These are phyloP conservation scores for Haplographium delicatum DNA, from an alignment of 495 filamentous ascomycete species.

Conservation along the genomic window DNA sequence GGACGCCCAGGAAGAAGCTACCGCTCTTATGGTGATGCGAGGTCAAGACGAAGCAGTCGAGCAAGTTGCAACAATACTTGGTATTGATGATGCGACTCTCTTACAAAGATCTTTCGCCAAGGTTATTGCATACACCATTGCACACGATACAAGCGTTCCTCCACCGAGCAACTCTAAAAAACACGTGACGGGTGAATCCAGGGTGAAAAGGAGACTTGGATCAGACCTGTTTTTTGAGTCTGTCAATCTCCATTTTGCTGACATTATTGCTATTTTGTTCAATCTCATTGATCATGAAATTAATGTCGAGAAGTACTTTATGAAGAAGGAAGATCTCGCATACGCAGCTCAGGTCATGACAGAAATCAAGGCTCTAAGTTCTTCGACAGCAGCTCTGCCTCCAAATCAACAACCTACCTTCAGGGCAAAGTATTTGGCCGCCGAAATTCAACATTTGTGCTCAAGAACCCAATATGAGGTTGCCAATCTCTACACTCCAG, in stretches of 20 bases:
- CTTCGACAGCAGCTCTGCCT: slow-evolving; percentile 55
- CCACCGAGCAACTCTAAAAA: slow-evolving; percentile 43
- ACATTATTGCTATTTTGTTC: slow-evolving; percentile 71
- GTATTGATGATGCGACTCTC: slow-evolving; percentile 48
- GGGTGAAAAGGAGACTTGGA: slow-evolving; percentile 64
- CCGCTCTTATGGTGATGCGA: slow-evolving; percentile 81
- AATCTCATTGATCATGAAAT: slow-evolving; percentile 63
- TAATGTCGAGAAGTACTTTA: slow-evolving; percentile 63
- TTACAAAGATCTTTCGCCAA: slow-evolving; percentile 69
- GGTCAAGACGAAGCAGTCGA: slow-evolving; percentile 57
- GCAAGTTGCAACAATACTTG: slow-evolving; percentile 53
- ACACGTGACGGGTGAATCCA: slow-evolving; percentile 58
- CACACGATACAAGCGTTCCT: slow-evolving; percentile 64
- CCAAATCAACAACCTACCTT: slow-evolving; percentile 83
- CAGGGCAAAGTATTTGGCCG: slow-evolving; percentile 64
- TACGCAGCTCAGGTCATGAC: slow-evolving; percentile 58
- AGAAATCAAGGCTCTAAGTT: slow-evolving; percentile 58
- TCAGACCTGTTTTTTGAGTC: slow-evolving; percentile 54
- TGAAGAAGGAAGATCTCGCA: slow-evolving; percentile 52
- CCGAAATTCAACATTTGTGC: slow-evolving; percentile 72
- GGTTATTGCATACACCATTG: slow-evolving; percentile 77
- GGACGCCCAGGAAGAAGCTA: slow-evolving; percentile 72
- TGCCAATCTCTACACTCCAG: slow-evolving; percentile 67
- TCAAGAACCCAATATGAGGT: slow-evolving; percentile 59
- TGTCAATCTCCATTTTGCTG: slow-evolving; percentile 63